phyloP scores from a whole-genome alignment of 129 eudicot species.

The Artemisia argyi region DNA sequence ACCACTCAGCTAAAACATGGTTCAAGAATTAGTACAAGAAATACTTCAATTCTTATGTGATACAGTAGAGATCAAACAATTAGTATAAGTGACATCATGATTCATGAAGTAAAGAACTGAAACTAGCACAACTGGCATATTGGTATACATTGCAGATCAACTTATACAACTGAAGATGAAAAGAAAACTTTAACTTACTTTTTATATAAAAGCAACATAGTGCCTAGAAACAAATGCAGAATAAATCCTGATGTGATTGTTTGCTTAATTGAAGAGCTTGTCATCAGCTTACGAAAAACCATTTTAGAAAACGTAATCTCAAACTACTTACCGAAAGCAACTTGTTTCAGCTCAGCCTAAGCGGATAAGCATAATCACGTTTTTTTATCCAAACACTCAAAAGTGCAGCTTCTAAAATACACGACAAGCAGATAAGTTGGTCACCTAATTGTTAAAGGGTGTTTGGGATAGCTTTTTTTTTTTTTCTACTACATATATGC shows the following conservation, averaged over 20 bases:
- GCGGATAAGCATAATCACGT: too few relatives aligned
- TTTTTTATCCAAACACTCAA: too few relatives aligned
- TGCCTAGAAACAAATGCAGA: background rate
- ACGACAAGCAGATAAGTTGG: too few relatives aligned
- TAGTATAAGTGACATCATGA: background rate
- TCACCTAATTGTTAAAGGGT: too few relatives aligned
- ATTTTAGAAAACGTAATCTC: too few relatives aligned
- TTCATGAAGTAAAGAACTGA: background rate
- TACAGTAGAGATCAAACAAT: background rate
- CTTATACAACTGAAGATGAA: background rate
- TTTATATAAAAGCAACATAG: background rate
- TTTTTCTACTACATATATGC: too few relatives aligned
- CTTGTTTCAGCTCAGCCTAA: too few relatives aligned
- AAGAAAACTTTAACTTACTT: background rate
- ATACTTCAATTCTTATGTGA: background rate
- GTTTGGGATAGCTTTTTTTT: too few relatives aligned
- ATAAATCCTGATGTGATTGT: background rate
- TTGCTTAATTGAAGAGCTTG: background rate
- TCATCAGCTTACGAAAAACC: too few relatives aligned
- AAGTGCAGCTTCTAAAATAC: too few relatives aligned
- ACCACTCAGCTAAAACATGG: conserved; percentile 54
- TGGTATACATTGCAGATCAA: background rate
- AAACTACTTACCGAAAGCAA: too few relatives aligned
- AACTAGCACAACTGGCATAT: background rate
- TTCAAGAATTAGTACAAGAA: conserved; percentile 1